Conservation (phyloP, 768 basidiomycete species). For the Collybia nuda region DNA sequence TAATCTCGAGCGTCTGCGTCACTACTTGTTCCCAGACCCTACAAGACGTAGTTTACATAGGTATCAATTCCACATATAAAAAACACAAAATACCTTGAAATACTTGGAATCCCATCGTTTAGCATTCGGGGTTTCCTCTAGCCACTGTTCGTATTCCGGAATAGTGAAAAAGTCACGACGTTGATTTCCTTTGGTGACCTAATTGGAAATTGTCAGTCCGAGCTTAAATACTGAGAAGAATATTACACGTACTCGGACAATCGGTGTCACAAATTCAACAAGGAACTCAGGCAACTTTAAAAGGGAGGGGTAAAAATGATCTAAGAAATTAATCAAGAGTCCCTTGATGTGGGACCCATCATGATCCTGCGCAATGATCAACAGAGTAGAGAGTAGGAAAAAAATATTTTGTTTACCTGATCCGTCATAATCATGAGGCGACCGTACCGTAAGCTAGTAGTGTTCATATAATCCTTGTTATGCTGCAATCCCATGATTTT, state of each 20-base stretch:
- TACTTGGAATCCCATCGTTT: conserved; percentile 93
- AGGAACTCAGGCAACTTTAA: conserved; percentile 89
- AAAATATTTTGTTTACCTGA: conserved; percentile 60
- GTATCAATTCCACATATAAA: background rate
- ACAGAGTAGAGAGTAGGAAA: background rate
- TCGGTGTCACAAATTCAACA: conserved; percentile 98
- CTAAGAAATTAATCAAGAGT: conserved; percentile 96
- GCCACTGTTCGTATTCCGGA: conserved; percentile 94
- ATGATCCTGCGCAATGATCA: conserved; percentile 69
- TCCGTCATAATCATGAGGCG: conserved; percentile 99
- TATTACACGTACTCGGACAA: conserved; percentile 72
- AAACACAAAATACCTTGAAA: conserved; percentile 77
- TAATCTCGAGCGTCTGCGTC: conserved; percentile 91
- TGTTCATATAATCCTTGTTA: conserved; percentile 80
- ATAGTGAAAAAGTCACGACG: conserved; percentile 93
- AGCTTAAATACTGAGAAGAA: background rate
- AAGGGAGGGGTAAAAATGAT: conserved; percentile 94
- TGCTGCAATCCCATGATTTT: conserved; percentile 97
- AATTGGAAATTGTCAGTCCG: background rate
- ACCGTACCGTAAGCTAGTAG: conserved; percentile 81
- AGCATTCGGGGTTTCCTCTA: conserved; percentile 70
- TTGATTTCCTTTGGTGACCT: conserved; percentile 80
- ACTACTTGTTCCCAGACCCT: conserved; percentile 96
- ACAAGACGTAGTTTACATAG: conserved; percentile 6
- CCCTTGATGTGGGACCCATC: conserved; percentile 99